A percentile compares a stretch with the other conserved stretches of the same genome.
Conservation (phyloP, 2,329 filamentous ascomycete genomes). For the Colletotrichum kahawae region DNA sequence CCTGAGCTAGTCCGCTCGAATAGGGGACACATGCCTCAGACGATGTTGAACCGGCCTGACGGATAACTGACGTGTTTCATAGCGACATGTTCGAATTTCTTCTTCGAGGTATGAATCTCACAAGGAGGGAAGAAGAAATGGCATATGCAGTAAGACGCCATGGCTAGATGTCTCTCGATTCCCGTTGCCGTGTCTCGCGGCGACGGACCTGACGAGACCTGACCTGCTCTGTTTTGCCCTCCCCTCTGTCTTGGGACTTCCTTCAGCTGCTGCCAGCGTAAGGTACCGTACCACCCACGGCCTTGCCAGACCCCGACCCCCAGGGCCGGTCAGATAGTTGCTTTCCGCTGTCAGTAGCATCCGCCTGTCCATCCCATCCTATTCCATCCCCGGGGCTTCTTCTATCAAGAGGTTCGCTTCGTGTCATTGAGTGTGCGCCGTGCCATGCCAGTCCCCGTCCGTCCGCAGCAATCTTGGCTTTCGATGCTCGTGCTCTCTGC, state of each 20-base stretch:
- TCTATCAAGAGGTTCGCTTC: neutral
- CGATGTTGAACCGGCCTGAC: neutral
- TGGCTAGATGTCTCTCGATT: constrained; percentile 14
- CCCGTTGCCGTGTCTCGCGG: constrained; percentile 13
- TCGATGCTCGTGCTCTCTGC: neutral
- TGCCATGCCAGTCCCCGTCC: neutral
- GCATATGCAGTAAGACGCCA: constrained; percentile 10
- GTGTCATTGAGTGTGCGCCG: neutral
- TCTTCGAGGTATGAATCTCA: neutral
- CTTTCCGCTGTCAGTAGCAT: neutral
- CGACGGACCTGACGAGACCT: neutral
- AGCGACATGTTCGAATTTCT: constrained; percentile 6
- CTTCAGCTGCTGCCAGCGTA: neutral
- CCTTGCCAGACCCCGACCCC: neutral
- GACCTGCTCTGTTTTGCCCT: no score
- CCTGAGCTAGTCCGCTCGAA: neutral
- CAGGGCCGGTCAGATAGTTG: neutral
- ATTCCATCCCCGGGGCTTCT: neutral
- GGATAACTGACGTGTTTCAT: constrained; percentile 13
- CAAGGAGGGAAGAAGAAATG: constrained; percentile 4
- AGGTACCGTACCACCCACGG: neutral
- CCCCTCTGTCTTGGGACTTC: neutral
- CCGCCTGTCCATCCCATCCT: neutral
- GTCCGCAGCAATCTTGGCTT: neutral
- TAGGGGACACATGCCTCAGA: neutral